Evolutionary conservation across 768 basidiomycete species (phyloP).

Genomic region (Cyclocybe cylindracea): DNA sequence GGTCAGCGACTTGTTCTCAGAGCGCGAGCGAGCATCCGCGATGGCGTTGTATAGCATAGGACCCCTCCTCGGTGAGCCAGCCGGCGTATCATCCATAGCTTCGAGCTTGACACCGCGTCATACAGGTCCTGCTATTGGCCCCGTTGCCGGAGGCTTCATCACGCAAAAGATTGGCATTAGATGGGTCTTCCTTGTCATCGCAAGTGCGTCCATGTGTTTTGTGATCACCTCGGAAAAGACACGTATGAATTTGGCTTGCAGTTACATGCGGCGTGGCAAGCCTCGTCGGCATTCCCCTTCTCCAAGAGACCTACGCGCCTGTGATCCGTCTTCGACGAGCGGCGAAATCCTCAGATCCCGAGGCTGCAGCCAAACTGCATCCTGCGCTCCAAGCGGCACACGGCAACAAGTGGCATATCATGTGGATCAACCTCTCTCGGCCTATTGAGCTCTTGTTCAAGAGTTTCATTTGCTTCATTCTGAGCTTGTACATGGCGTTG

Average conservation of each 20-base stretch:
- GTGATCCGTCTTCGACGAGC: constrained; percentile 53
- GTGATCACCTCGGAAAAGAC: background rate
- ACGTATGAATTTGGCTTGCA: background rate
- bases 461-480: constrained; percentile 64
- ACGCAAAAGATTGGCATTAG: constrained; percentile 55
- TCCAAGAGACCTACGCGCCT: constrained; percentile 76
- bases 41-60: constrained; percentile 72
- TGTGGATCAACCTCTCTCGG: constrained; percentile 57
- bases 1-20: constrained; percentile 66
- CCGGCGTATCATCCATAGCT: background rate
- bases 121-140: constrained; percentile 56
- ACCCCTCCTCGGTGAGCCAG: constrained; percentile 53
- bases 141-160: constrained; percentile 70
- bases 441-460: constrained; percentile 53
- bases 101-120: background rate
- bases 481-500: constrained; percentile 69
- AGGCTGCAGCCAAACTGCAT: constrained; percentile 35
- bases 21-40: constrained; percentile 52
- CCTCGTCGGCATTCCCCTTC: constrained; percentile 54
- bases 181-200: constrained; percentile 59
- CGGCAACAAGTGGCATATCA: constrained; percentile 31
- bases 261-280: constrained; percentile 48
- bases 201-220: constrained; percentile 24
- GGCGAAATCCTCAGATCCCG: constrained; percentile 38
- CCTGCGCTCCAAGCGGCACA: constrained; percentile 25